Base-by-base conservation (phyloP, 257 asterid species). In the Penstemon eatonii region DNA sequence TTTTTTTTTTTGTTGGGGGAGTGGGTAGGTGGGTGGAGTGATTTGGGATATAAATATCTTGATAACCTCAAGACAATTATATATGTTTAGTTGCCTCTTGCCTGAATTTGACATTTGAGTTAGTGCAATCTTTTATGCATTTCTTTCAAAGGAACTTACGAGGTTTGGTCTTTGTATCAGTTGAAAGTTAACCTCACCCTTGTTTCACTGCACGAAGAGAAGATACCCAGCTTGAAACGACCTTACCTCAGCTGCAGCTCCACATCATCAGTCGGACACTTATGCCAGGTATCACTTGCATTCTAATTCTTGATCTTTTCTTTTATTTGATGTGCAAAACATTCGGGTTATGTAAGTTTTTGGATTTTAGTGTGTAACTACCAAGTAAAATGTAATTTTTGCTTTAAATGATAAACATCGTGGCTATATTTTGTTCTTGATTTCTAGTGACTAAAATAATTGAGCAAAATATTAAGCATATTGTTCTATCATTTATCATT, bases 201-300 rank as follows among this genome's bases (percentile, higher is more conserved):
- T 43, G 84, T 92, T 67, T 80, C 97, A 2, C 69, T 85, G 76
- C 75, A 84, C 4, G 84, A 82, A 74, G 84, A 86, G 78, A 86
- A 74, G 67, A 81, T 90, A 67, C 95, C 96, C 69, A 85, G 75
- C 80, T 80, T 92, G 89, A 86, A 88, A 77, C 84, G 93, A 47
- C 96, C 98, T 46, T 86, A 82, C 68, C 84, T 92, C 51, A 79
- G 84, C 82, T 90, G 98, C 81, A 85, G 83, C 73, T 81, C 87
- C 8, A 77, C 84, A 43, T 70, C 81, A 62, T 76, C 96, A 10
- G 90, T 92, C 65, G 77, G 78, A 69, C 93, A 90, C 71, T 74
- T 92, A 67, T 82, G 92, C 81, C 96, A 90, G 81, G 98, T 90
- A 59, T 15, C 19, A 45, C 67, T 58, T 57, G 59, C 73, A 68